Percentiles rank a stretch among this genome's conserved stretches.
phyloP scores from a whole-genome alignment of 192 early-diverging fungal genomes.

The Glomus cerebriforme region DNA sequence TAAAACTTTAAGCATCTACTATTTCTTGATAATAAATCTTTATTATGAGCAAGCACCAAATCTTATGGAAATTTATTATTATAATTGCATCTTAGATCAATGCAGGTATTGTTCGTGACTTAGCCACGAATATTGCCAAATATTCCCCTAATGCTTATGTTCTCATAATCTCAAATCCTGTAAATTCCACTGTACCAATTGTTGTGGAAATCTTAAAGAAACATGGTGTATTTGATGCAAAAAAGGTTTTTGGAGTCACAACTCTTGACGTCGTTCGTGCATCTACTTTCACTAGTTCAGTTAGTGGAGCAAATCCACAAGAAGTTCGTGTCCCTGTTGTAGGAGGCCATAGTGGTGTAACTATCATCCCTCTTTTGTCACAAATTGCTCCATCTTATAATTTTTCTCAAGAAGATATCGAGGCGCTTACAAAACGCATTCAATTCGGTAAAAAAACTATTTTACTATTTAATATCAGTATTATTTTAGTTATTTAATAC shows the following conservation, averaged over 20 bases:
- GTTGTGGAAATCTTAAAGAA: conserved; percentile 94
- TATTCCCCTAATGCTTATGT: conserved; percentile 81
- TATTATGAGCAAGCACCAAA: no score
- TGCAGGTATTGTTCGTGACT: conserved; percentile 85
- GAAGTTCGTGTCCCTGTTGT: conserved; percentile 82
- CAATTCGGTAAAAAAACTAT: conserved; percentile 69
- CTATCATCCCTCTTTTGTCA: conserved; percentile 95
- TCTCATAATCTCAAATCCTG: conserved; percentile 95
- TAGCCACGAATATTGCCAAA: conserved; percentile 78
- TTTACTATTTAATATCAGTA: background rate
- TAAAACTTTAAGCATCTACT: no score
- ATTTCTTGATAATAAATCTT: no score
- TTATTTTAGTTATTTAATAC: background rate
- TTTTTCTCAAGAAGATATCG: conserved; percentile 85
- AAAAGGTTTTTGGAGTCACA: conserved; percentile 93
- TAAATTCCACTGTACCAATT: conserved; percentile 98
- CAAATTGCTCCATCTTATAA: conserved; percentile 63
- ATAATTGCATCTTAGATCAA: conserved; percentile 66
- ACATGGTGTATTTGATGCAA: conserved; percentile 80
- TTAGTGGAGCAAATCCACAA: conserved; percentile 69
- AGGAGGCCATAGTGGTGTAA: conserved; percentile 96
- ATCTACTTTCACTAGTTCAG: conserved; percentile 89
- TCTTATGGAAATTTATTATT: background rate
- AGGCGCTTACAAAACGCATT: conserved; percentile 91
- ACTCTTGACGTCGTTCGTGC: conserved; percentile 97